Base-by-base conservation (phyloP, 768 basidiomycete genomes). In the Suillus fuscotomentosus region DNA sequence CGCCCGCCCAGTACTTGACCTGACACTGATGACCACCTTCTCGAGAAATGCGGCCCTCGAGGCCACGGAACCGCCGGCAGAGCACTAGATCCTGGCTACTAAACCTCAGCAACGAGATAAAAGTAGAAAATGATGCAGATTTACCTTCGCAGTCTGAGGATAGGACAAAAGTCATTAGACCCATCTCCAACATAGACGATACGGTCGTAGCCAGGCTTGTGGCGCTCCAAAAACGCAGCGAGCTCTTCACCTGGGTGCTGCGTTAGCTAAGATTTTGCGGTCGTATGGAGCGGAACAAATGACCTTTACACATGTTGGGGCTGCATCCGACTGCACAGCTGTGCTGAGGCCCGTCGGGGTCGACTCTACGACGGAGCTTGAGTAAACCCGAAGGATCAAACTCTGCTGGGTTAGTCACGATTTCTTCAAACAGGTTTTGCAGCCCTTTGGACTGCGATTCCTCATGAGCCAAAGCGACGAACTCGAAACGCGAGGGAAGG, bases 231-330 rank as follows among this genome's bases (percentile, higher is more conserved):
- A 78, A 91, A 98, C 1, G 87, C 87, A 11, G 89, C 85, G n/a
- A 99, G 83, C 73, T 99, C 97, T 66, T 93, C 90, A n/a, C 97
- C 96, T 95, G 69, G 4, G 7, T 27, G 8, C 9, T 57, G 45
- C n/a, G 7, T 60, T 47, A 14, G 39, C 39, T 24, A 63, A 47
- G 45, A 63, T 48, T 13, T 6, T 14, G 36, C n/a, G 61, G 42
- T 38, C 36, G 10, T 13, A 47, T 27, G 7, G 14, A 50, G 27
- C 20, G 17, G 15, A 6, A 55, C 38, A 27, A n/a, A 24, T 17
- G 22, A 63, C 94, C 94, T 82, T 99, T 99, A 83, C 97, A 99
- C 96, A 99, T 97, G 81, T 99, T 99, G 15, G 89, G 86, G 63
- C 89, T 88, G 80, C 97, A 99, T 7, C 97, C 97, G 60, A 97